A percentile compares a stretch with the other conserved stretches of the same genome.
Conservation (phyloP, 495 filamentous ascomycete genomes). For the Trichoderma erinaceum region DNA sequence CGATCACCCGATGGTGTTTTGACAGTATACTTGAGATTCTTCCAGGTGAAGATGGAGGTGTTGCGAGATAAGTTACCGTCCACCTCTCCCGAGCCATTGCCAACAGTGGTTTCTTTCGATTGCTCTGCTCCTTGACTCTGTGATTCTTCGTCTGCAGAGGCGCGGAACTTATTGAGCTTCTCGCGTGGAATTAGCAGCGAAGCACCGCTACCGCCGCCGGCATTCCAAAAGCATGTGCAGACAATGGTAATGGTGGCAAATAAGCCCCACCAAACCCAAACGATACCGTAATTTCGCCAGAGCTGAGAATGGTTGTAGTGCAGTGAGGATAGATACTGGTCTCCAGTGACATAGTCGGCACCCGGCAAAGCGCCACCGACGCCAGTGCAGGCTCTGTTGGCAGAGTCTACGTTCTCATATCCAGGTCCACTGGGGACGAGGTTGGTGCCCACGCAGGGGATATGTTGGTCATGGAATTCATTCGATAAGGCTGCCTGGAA, state of each 20-base stretch:
- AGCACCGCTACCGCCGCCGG: conserved; percentile 45
- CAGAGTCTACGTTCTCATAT: conserved; percentile 32
- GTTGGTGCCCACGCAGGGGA: conserved; percentile 40
- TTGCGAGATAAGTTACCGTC: conserved; percentile 48
- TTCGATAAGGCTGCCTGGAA: conserved; percentile 56
- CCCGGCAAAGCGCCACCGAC: conserved; percentile 48
- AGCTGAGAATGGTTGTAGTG: conserved; percentile 59
- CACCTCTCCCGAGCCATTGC: not conserved
- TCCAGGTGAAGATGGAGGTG: conserved; percentile 71
- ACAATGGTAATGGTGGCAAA: conserved; percentile 64
- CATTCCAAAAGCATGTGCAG: conserved; percentile 26
- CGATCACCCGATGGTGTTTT: conserved; percentile 63
- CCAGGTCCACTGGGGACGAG: conserved; percentile 56
- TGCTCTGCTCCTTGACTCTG: not conserved
- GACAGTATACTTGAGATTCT: conserved; percentile 64
- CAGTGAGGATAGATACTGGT: conserved; percentile 53
- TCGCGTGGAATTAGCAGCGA: conserved; percentile 65
- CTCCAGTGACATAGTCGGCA: conserved; percentile 48
- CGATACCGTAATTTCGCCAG: conserved; percentile 79
- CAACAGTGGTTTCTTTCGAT: not conserved
- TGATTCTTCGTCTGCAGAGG: conserved; percentile 29
- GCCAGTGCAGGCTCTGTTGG: conserved; percentile 54
- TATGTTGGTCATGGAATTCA: conserved; percentile 55
- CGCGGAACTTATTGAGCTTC: conserved; percentile 48
- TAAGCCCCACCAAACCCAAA: conserved; percentile 44